Conservation (phyloP, 495 filamentous ascomycete species). For the Penicillium ochrochloron region DNA sequence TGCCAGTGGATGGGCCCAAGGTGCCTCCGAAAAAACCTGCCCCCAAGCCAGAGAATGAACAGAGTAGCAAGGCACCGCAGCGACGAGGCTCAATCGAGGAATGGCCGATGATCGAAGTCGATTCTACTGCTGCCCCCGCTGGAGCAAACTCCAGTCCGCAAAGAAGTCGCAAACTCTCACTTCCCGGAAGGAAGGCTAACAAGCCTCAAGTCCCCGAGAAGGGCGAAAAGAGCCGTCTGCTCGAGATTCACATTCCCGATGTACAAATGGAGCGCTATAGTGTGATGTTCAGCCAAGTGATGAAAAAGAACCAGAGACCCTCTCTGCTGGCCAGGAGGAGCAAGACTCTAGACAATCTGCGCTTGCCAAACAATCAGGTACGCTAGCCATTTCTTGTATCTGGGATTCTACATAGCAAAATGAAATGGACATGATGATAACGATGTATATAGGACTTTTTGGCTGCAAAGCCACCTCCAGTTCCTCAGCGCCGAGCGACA, state of each 20-base stretch:
- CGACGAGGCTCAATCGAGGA: slow-evolving; percentile 31
- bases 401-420: background rate
- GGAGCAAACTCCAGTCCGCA: slow-evolving; percentile 8
- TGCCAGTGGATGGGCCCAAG: slow-evolving; percentile 26
- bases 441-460: slow-evolving; percentile 25
- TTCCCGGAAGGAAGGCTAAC: slow-evolving; percentile 23
- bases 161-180: slow-evolving; percentile 24
- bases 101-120: slow-evolving; percentile 37
- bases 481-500: slow-evolving; percentile 56
- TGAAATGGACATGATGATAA: background rate
- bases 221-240: slow-evolving; percentile 29
- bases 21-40: background rate
- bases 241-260: slow-evolving; percentile 82
- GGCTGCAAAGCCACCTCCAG: slow-evolving; percentile 24
- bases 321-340: slow-evolving; percentile 68
- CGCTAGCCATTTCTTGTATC: background rate
- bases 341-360: slow-evolving; percentile 67
- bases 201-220: slow-evolving; percentile 15
- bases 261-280: slow-evolving; percentile 88
- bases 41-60: background rate
- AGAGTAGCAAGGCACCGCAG: background rate
- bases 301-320: slow-evolving; percentile 53
- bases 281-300: slow-evolving; percentile 86
- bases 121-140: slow-evolving; percentile 12
- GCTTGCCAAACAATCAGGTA: slow-evolving; percentile 50